Conservation (phyloP, 306 rosid genomes). For the Inga laurina region DNA sequence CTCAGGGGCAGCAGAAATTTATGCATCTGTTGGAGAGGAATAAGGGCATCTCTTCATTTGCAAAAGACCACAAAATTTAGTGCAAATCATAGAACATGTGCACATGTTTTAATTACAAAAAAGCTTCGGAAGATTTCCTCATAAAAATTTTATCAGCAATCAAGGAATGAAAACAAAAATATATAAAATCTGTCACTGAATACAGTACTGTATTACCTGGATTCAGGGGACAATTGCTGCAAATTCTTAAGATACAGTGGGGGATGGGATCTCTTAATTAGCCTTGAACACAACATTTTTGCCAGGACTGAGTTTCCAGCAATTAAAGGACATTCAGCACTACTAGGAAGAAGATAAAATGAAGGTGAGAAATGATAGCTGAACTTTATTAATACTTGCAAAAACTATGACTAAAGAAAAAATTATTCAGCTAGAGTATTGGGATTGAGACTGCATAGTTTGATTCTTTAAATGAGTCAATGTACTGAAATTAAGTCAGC, state of each 20-base stretch:
- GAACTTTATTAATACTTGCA: slow-evolving; percentile 4
- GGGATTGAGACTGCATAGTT: neutral
- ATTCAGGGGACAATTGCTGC: slow-evolving; percentile 28
- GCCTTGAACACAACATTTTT: slow-evolving; percentile 58
- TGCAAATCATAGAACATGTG: neutral
- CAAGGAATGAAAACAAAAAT: neutral
- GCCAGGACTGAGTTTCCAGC: slow-evolving; percentile 16
- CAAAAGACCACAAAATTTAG: slow-evolving; percentile 4
- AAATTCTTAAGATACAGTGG: slow-evolving; percentile 37
- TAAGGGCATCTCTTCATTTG: slow-evolving; percentile 2
- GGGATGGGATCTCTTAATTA: slow-evolving; percentile 46
- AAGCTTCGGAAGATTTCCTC: slow-evolving; percentile 22
- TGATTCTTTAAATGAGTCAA: neutral
- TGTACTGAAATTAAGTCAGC: neutral
- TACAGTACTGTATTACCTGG: slow-evolving; percentile 40
- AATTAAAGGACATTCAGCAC: slow-evolving; percentile 35
- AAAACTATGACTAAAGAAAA: neutral
- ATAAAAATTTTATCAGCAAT: neutral
- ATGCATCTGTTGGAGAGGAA: slow-evolving; percentile 12
- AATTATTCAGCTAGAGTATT: neutral
- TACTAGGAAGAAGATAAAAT: slow-evolving; percentile 32
- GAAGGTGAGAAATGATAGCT: slow-evolving; percentile 4
- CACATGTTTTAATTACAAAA: neutral
- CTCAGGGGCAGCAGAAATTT: neutral
- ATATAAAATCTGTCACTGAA: neutral